Evolutionary conservation across 2,329 filamentous ascomycete species (phyloP), one percentile per base, ranked within the genome.

Genomic region (Colletotrichum nymphaeae): DNA sequence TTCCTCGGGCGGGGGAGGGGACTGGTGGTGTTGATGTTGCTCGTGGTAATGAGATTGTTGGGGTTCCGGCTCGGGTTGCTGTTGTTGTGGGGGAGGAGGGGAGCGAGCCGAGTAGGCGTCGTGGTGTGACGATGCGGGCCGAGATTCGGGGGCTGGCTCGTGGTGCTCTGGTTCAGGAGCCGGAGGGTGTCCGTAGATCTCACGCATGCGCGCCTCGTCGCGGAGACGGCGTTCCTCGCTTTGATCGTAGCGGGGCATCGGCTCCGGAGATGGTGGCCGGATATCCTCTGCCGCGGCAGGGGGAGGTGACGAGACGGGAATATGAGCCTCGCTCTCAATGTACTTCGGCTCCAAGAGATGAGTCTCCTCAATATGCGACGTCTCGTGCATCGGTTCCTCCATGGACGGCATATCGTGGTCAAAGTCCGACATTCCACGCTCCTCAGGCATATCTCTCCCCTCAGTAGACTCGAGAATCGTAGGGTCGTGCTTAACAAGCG

Each of bases 151-250:
- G 64, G 63, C 60, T 26, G 30, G 74, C 35, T 75, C 72, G 26
- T 75, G 64, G 8, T 76, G 75, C 8, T 69, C 46, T 7, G 63
- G 37, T 1, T 68, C 58, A 12, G 55, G 28, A 1, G 62, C 63
- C 5, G 65, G 77, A 16, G 73, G 74, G n/a, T 84, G 78, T 4
- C 87, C 87, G 74, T 91, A 90, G 24, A 88, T 88, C 73, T 91
- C 89, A 5, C 88, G 84, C 37, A 88, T 79, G 2, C 88, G 84
- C 63, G 88, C 87, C 73, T 89, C 87, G 1, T 90, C 88, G 2
- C 81, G 81, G 12, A 79, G 79, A 2, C 82, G 82, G 11, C 82
- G 84, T 28, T 83, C 81, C n/a, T 81, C 80, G 11, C 78, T 78
- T 11, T 62, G 74, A 66, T 77, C 77, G 70, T 73, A 70, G 60